Conservation (phyloP, 139 green algal species). For the Haematococcus lacustris region DNA sequence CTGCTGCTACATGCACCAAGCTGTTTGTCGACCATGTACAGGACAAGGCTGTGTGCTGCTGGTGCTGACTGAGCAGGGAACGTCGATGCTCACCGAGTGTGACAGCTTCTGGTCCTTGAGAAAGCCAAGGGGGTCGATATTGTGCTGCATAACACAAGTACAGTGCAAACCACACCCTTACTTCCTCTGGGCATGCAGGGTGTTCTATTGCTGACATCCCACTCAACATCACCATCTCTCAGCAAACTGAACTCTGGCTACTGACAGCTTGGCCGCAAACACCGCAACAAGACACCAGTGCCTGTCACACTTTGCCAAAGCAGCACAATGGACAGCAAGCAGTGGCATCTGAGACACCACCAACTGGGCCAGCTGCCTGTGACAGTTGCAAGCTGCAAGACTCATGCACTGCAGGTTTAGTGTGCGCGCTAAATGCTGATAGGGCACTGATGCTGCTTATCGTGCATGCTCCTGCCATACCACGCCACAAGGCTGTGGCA, state of each 20-base stretch:
- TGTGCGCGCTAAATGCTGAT: no score
- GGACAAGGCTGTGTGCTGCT: no score
- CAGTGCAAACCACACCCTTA: no score
- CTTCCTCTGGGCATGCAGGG: no score
- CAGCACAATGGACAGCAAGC: neutral
- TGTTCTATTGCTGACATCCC: no score
- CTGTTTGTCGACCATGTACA: no score
- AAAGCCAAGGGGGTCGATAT: conserved; percentile 44
- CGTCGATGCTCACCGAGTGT: conserved; percentile 44
- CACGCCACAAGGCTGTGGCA: neutral
- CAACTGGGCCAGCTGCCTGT: neutral
- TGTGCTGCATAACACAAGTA: conserved; percentile 25
- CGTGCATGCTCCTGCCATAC: neutral
- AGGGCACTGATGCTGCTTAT: neutral
- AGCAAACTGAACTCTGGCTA: no score
- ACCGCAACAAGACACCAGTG: neutral
- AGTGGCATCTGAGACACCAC: neutral
- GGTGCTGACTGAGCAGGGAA: no score
- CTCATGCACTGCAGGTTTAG: no score
- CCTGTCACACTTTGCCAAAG: neutral
- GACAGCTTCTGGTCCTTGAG: conserved; percentile 53
- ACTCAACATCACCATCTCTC: no score
- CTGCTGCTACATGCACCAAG: no score
- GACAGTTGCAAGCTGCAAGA: neutral
- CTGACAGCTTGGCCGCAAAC: no score